Evolutionary conservation across 2,329 filamentous ascomycete genomes (phyloP), one percentile per base, ranked within the genome.

Genomic region (Monosporascus sp.): DNA sequence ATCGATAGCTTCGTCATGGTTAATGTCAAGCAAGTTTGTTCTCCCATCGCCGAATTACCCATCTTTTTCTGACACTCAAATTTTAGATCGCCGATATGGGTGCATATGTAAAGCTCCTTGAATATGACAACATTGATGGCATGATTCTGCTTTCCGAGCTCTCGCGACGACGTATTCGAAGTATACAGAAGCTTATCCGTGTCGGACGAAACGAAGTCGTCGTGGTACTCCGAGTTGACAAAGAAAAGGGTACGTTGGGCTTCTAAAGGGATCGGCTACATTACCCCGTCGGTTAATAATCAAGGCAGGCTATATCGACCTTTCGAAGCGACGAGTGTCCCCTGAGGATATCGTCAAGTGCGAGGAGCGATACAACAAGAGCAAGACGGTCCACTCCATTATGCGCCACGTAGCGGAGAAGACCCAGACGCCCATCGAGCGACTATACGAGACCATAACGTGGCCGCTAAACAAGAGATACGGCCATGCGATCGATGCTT

Each of bases 1-100:
- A 93, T 99, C 72, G 94, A 99, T 77, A 96, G 90, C 81, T 97
- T 97, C 77, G 95, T 99, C 71, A 99, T 99, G 94, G 94, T 99
- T 72, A 99, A 97, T 75, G 94, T 97, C 67, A 96, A 96, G 84
- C 91, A 96, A 86, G 89, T 92, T 53, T 51, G 57, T 57, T 47
- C 36, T 25, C 48, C 49, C 47, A 48, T 49, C 49, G 48, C 18
- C 34, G 45, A 25, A 31, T 18, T 9, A 25, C 41, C 49, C 55
- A 24, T 42, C 34, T 34, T 51, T 54, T 44, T 54, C 56, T 65
- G 59, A 63, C 59, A 31, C 22, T 22, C 41, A 38, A 51, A 49
- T 31, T 52, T 48, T 64, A 94, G 89, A 99, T 99, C 71, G 94
- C 94, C 73, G 95, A 99, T 76, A 99, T 99, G 95, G 94, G 94